Evolutionary conservation across 1,284 basidiomycete species (phyloP), one percentile per base, ranked within the genome.

Genomic region (Ustilago sp.): DNA sequence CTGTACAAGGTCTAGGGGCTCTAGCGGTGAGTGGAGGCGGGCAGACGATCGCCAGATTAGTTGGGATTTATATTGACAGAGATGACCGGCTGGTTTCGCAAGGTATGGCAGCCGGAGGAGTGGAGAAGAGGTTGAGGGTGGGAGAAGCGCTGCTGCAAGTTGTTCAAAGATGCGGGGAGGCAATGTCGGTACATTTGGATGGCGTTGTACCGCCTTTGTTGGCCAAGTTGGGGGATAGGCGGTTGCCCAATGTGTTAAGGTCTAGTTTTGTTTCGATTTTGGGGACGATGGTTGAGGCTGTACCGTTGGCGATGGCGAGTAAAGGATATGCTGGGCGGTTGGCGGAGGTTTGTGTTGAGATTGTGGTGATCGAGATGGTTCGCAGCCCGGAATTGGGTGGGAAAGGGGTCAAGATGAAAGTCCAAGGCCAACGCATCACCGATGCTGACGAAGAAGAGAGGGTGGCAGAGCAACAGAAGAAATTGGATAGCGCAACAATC

Each of bases 91-190:
- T 74, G 13, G 54, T 47, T 12, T 72, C 69, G 23, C 38, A 69
- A 28, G 48, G 19, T 0, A 47, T 80, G 36, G 15, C 68, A 5
- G 58, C 89, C 76, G 89, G 90, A 45, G 92, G 94, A 71, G 87
- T 98, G 39, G 94, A 98, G 83, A 88, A 89, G 67, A 88, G 91
- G 19, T 88, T 94, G n/a, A 89, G 95, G 12, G 88, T 98, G 3
- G 96, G 94, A 5, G 96, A 98, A 86, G 94, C 94, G 1, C 87
- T 98, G 12, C 90, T 90, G 5, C 90, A 92, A 73, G 91, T 95
- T 1, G 91, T 98, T 32, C 89, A 91, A 74, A 88, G 91, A 43
- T 92, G 91, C 63, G 94, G 93, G 8, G 89, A 90, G 41, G 89
- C 92, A 0, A 87, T 97, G 34, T 4, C 84, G 89, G 9, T 91